Base-by-base conservation (phyloP, 345 rosid genomes). In the Anastatica hierochuntica region DNA sequence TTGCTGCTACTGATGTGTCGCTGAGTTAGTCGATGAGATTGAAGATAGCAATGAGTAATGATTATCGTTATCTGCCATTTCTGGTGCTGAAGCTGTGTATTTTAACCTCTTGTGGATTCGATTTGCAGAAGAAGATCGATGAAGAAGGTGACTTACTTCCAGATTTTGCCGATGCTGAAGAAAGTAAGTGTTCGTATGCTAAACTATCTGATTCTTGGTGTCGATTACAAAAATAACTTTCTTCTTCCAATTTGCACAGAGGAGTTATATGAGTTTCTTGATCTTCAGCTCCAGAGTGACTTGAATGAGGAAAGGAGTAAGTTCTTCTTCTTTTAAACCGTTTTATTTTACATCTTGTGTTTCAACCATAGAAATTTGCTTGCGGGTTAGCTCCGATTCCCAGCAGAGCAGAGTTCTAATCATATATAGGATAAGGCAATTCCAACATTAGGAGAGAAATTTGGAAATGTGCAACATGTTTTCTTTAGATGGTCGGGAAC, bases 81-180 rank as follows among this genome's bases (percentile, higher is more conserved):
- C 7, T 46, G 34, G 12, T 18, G 53, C 10, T 55, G 9, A 61
- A 42, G 19, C 42, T 47, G 17, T 41, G 52, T 41, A 7, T 10
- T 43, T 0, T 31, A n/a, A n/a, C n/a, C n/a, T 31, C 12, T 31
- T 37, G 2, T 49, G 57, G 26, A 49, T 31, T 59, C 53, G 69
- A 27, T 39, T 60, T 80, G 43, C 79, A 90, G 98, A 84, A 75
- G 62, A 87, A 77, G 64, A 72, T 87, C 2, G 96, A 75, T 61
- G 96, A 82, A 71, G 96, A 84, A 64, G 96, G 98, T 51, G 76
- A 64, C 23, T 40, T 80, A 33, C 73, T 76, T 30, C 98, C 98
- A 0, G 96, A 90, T 38, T 90, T 90, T 64, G 85, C 77, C 46
- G 92, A 90, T 72, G 84, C 48, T 29, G 96, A 90, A 71, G 96